phyloP scores from a whole-genome alignment of 2,329 filamentous ascomycete genomes.

The Pseudogymnoascus sp. region DNA sequence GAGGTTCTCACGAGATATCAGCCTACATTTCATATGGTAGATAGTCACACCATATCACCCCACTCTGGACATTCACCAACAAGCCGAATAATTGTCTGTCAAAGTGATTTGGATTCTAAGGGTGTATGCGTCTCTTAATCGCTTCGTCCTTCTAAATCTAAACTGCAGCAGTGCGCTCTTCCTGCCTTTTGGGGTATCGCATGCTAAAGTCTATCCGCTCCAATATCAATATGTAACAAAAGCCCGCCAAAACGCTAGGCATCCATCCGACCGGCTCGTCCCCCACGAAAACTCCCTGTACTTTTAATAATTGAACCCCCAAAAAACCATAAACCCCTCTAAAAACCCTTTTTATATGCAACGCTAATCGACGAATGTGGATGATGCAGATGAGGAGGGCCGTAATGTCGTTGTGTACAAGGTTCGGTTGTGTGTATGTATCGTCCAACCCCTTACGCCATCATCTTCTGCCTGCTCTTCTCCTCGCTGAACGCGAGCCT shows the following conservation, averaged over 20 bases:
- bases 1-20: neutral
- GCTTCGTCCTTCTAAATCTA: neutral
- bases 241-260: neutral
- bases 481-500: conserved; percentile 86
- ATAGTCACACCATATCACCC: neutral
- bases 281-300: neutral
- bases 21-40: neutral
- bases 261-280: neutral
- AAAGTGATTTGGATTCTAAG: neutral
- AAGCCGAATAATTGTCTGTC: neutral
- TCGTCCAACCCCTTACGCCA: conserved; percentile 1
- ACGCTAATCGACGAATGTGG: conserved; percentile 7
- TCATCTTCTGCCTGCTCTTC: conserved; percentile 47
- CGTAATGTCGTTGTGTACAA: conserved; percentile 6
- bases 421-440: neutral
- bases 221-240: conserved; percentile 1
- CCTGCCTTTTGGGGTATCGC: neutral
- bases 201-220: conserved; percentile 1
- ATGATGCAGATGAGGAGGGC: neutral
- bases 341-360: neutral
- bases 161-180: neutral
- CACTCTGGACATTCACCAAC: neutral
- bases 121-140: neutral
- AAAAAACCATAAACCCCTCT: neutral
- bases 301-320: neutral